These are phyloP conservation scores for Antitrichia curtipendula DNA, from an alignment of 225 moss, liverwort and hornwort genomes.

Conservation along the genomic window DNA sequence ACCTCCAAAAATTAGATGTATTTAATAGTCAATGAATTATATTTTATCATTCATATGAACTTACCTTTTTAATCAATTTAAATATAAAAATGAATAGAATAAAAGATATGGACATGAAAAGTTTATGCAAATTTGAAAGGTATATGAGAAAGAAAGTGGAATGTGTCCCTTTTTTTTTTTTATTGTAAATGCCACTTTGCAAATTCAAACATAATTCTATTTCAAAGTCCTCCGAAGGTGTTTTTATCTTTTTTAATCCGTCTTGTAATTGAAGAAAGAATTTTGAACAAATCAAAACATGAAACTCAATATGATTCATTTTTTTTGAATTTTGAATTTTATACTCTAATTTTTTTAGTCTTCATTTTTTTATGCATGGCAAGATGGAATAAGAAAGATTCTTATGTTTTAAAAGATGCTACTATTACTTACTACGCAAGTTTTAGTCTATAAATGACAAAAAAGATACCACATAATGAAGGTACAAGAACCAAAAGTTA, in stretches of 20 bases:
- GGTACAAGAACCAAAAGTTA: neutral
- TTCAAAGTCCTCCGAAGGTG: accelerated
- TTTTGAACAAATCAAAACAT: neutral
- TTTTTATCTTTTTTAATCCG: neutral
- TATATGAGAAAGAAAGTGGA: neutral
- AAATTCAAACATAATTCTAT: neutral
- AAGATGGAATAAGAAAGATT: neutral
- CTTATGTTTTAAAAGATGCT: neutral
- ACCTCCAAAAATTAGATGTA: neutral
- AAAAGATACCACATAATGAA: accelerated
- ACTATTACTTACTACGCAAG: too few species aligned
- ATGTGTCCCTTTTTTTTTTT: neutral
- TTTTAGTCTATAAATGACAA: neutral
- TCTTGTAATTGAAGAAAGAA: neutral
- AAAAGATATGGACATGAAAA: neutral
- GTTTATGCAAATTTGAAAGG: neutral
- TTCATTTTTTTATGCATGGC: neutral
- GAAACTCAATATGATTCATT: neutral
- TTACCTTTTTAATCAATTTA: neutral
- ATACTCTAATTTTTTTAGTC: neutral
- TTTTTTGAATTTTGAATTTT: neutral
- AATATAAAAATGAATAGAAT: neutral
- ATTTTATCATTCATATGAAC: accelerated
- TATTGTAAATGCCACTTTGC: neutral
- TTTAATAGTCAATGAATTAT: neutral